Percentiles rank a stretch among this genome's conserved stretches.
phyloP scores from a whole-genome alignment of 139 green algal genomes.

The Klebsormidium nitens region DNA sequence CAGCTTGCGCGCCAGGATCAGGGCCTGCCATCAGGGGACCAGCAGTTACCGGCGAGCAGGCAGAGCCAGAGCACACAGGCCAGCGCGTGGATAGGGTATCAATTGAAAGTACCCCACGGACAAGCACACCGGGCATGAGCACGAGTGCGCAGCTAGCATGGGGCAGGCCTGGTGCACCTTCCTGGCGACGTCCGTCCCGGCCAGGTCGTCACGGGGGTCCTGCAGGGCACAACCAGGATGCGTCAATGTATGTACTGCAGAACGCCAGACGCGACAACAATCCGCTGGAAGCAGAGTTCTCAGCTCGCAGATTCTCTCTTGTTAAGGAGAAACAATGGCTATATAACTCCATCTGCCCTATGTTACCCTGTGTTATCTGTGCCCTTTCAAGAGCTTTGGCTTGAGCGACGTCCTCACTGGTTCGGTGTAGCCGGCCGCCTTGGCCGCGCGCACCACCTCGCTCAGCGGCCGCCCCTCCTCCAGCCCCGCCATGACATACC shows the following conservation, averaged over 20 bases:
- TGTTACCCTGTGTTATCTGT: too few species aligned
- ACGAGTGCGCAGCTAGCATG: neutral
- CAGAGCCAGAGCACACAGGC: neutral
- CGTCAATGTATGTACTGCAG: too few species aligned
- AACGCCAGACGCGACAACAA: too few species aligned
- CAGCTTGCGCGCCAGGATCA: conserved; percentile 28
- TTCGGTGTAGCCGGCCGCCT: conserved; percentile 35
- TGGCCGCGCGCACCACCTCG: conserved; percentile 28
- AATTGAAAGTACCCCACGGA: neutral
- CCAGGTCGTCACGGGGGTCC: conserved; percentile 37
- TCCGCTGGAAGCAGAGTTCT: too few species aligned
- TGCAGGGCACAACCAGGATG: too few species aligned
- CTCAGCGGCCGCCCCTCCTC: conserved; percentile 25
- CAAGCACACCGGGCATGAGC: neutral
- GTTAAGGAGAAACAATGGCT: too few species aligned
- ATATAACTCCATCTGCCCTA: too few species aligned
- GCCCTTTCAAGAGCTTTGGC: too few species aligned
- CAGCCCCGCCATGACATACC: conserved; percentile 34
- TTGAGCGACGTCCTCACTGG: too few species aligned
- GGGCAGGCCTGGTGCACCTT: conserved; percentile 10
- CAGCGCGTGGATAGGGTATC: neutral
- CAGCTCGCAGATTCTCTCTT: too few species aligned
- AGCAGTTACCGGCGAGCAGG: too few species aligned
- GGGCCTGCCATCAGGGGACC: conserved; percentile 10
- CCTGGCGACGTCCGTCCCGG: conserved; percentile 40